These are phyloP conservation scores for Viridothelium virens DNA, from an alignment of 495 filamentous ascomycete genomes.

Conservation along the genomic window DNA sequence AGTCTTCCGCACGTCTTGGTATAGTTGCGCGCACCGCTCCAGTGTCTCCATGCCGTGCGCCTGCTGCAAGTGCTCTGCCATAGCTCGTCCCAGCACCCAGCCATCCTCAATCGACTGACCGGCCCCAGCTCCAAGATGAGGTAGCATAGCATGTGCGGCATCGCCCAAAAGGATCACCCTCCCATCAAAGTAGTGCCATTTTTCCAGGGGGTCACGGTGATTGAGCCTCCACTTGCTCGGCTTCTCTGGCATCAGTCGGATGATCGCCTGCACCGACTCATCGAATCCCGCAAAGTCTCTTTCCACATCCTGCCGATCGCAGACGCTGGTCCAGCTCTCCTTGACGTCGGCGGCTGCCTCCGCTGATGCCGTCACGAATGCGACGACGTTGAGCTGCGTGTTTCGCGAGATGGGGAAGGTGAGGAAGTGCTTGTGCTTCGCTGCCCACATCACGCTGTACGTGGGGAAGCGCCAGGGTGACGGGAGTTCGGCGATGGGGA, in stretches of 20 bases:
- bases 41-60: conserved; percentile 22
- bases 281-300: conserved; percentile 35
- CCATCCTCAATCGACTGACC: conserved; percentile 39
- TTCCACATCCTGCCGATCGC: conserved; percentile 30
- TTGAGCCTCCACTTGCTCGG: conserved; percentile 40
- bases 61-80: conserved; percentile 28
- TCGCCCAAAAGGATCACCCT: conserved; percentile 40
- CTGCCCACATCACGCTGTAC: conserved; percentile 22
- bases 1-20: conserved; percentile 38
- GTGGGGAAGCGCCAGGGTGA: conserved; percentile 18
- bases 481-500: conserved; percentile 17
- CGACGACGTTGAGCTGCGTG: conserved; percentile 22
- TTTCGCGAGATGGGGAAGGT: conserved; percentile 23
- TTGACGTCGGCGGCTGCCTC: conserved; percentile 19
- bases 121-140: conserved; percentile 33
- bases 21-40: conserved; percentile 32
- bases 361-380: conserved; percentile 22
- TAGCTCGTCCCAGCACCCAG: conserved; percentile 34
- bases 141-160: conserved; percentile 43
- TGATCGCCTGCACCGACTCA: conserved; percentile 26
- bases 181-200: conserved; percentile 34
- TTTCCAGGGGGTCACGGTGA: conserved; percentile 34
- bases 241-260: conserved; percentile 27
- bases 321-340: conserved; percentile 28
- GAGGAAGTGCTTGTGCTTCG: conserved; percentile 24